Evolutionary conservation across 1,284 basidiomycete genomes (phyloP), one percentile per base, ranked within the genome.

Genomic region (Cutaneotrichosporon sp.): DNA sequence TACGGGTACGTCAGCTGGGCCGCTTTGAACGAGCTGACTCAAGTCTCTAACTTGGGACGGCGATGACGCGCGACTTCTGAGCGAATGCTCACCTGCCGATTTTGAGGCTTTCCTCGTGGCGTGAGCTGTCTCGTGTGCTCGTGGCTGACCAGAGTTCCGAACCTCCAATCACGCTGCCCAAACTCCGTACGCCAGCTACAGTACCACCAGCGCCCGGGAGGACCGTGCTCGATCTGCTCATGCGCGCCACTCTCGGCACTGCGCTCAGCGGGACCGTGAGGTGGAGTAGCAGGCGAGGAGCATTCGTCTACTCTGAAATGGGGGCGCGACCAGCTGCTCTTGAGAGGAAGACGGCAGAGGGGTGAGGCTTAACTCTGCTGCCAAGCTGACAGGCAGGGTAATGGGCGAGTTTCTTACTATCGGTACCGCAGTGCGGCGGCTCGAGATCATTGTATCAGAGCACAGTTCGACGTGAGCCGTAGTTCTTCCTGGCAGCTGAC

Each of bases 391-490:
- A 6, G 29, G 3, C 44, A 59, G 57, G 11, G 24, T 53, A 2
- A 44, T 55, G 34, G 35, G 52, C 22, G 51, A 52, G 41, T 53
- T 55, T 14, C 53, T 59, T 4, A 42, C 48, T 11, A 64, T 72
- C 11, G 68, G 63, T 0, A 71, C 66, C 1, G 57, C 61, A 2
- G 53, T 71, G 11, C 54, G 70, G 10, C 51, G 71, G 9, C 44
- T 73, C 19, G 71, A 73, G 46, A 57, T 68, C 11, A 57, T 71
- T n/a, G 51, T 68, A 11, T 64, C 68, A 34, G 55, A 52, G 17
- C 62, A 68, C 25, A 62, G 57, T 49, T 34, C 55, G 5, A 57
- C 54, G 70, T 68, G 34, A 51, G 68, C 46, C n/a, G 14, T 17
- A 19, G n/a, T n/a, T n/a, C n/a, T n/a, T n/a, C 7, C 8, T 20